Conservation (phyloP, 2,329 filamentous ascomycete species). For the Fusarium liriodendri region DNA sequence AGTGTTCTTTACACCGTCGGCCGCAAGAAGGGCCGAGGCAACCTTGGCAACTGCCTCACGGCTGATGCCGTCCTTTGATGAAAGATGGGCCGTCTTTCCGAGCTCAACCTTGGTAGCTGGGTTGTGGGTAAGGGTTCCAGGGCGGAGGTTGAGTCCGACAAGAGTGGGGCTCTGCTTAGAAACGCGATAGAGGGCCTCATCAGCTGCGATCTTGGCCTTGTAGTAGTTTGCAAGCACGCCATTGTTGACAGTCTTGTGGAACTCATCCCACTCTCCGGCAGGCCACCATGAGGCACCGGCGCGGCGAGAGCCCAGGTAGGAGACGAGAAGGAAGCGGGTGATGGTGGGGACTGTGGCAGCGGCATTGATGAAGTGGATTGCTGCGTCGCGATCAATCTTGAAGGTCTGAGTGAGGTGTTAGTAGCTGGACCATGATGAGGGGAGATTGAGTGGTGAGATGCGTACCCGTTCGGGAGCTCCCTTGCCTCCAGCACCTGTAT, state of each 20-base stretch:
- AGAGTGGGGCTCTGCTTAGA: slow-evolving; percentile 56
- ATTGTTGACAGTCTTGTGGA: slow-evolving; percentile 54
- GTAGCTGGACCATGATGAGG: slow-evolving; percentile 5
- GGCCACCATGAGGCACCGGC: slow-evolving; percentile 66
- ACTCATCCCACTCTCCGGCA: slow-evolving; percentile 60
- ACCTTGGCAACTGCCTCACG: slow-evolving; percentile 71
- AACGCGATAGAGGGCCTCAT: slow-evolving; percentile 65
- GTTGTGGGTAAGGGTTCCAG: slow-evolving; percentile 61
- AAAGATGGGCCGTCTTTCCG: slow-evolving; percentile 55
- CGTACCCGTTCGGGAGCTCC: slow-evolving; percentile 63
- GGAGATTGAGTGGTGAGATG: neutral
- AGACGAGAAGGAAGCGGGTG: slow-evolving; percentile 73
- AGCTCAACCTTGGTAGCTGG: slow-evolving; percentile 60
- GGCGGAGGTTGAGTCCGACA: slow-evolving; percentile 64
- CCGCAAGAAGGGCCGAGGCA: slow-evolving; percentile 65
- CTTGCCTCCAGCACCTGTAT: slow-evolving; percentile 67
- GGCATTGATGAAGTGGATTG: slow-evolving; percentile 70
- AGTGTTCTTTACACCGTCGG: slow-evolving; percentile 56
- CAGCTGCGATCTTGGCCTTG: slow-evolving; percentile 69
- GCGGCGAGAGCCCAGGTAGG: slow-evolving; percentile 67
- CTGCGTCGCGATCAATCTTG: slow-evolving; percentile 72
- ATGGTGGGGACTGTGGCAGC: slow-evolving; percentile 65
- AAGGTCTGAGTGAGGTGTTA: slow-evolving; percentile 57
- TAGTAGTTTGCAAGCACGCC: slow-evolving; percentile 64
- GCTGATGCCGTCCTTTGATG: slow-evolving; percentile 53